Base-by-base conservation (phyloP, 2,329 filamentous ascomycete species). In the Dothideomycetes sp. region DNA sequence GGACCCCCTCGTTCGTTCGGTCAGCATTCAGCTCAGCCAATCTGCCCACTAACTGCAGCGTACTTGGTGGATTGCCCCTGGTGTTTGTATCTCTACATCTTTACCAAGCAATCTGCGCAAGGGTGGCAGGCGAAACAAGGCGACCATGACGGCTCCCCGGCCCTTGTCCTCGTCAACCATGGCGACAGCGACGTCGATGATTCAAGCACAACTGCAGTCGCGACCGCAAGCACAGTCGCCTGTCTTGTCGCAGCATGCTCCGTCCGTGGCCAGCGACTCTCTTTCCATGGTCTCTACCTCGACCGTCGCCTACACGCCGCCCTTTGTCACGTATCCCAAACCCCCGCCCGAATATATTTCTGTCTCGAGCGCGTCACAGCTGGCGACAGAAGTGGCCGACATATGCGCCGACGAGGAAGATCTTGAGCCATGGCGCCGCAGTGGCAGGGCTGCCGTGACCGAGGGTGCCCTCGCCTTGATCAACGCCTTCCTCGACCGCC, bases 401-500 rank as follows among this genome's bases (percentile, higher is more conserved):
- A 50, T 49, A 28, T 30, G 37, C 30, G 29, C 37, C 30, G 30
- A 41, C n/a, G n/a, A n/a, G n/a, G 52, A 51, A 31, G 50, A 53
- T 53, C 77, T 84, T 54, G 74, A 82, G 47, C 73, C 82, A 50
- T 76, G 76, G 36, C 71, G 80, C 41, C 74, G 80, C 49, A 72
- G 76, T 4, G 71, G 73, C 43, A 43, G 51, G 33, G 80, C 84
- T 50, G 77, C 80, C 13, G 83, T 83, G 13, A 81, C 86, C 1
- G 69, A 73, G 2, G 72, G 74, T 19, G 84, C 91, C 1, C 68
- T 96, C 25, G 71, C 73, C 29, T 73, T 94, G 8, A 75, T 95
- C 56, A 98, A 98, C 64, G 79, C 75, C 53, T 98, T 98, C 57
- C 75, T 98, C 47, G 91, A 98, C 60, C 85, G 95, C 57, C 70